phyloP scores from a whole-genome alignment of 2,329 filamentous ascomycete genomes.

The Paraphaeosphaeria minitans region DNA sequence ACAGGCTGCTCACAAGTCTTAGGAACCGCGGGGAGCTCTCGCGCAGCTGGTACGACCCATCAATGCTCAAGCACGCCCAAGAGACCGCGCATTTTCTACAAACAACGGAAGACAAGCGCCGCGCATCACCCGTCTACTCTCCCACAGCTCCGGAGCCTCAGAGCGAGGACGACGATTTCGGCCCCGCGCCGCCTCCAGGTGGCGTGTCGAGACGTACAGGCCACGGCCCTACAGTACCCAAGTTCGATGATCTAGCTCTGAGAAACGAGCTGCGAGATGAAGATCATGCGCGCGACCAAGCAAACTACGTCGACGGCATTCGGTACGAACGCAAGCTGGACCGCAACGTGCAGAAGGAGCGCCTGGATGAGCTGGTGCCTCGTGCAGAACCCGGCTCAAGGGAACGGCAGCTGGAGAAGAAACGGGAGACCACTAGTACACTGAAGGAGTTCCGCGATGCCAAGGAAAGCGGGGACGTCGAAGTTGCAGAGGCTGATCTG shows the following conservation, averaged over 20 bases:
- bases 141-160: constrained; percentile 18
- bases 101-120: constrained; percentile 21
- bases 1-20: constrained; percentile 52
- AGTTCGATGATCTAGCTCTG: constrained; percentile 73
- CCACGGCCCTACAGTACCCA: constrained; percentile 69
- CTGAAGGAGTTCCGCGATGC: constrained; percentile 73
- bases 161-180: constrained; percentile 57
- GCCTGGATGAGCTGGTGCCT: constrained; percentile 79
- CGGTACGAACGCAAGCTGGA: constrained; percentile 68
- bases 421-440: constrained; percentile 70
- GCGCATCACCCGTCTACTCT: constrained; percentile 26
- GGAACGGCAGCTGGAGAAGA: constrained; percentile 87
- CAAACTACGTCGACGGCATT: constrained; percentile 56
- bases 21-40: constrained; percentile 86
- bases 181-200: constrained; percentile 57
- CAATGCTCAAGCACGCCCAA: constrained; percentile 64
- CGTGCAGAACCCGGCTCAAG: constrained; percentile 82
- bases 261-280: constrained; percentile 63
- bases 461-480: constrained; percentile 66
- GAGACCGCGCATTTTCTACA: constrained; percentile 33
- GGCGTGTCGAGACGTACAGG: constrained; percentile 28
- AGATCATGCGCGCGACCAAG: constrained; percentile 57
- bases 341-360: constrained; percentile 69
- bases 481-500: constrained; percentile 74
- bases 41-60: constrained; percentile 91